phyloP scores from a whole-genome alignment of 768 basidiomycete species.

The Trametes meyenii region DNA sequence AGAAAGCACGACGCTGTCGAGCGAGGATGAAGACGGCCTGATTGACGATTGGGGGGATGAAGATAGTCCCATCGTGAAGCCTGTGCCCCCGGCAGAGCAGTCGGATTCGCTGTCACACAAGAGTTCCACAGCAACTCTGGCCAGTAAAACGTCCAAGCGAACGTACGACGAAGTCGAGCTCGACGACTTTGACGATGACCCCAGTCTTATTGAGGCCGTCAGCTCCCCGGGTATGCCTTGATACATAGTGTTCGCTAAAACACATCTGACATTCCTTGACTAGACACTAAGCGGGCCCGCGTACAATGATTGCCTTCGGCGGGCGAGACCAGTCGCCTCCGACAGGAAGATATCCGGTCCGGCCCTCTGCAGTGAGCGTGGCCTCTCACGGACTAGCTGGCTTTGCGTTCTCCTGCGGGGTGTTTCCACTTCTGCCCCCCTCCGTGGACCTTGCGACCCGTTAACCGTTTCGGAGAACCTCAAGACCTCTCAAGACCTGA shows the following conservation, averaged over 20 bases:
- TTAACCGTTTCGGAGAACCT: not conserved
- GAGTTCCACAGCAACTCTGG: slow-evolving; percentile 19
- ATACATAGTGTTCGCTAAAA: not conserved
- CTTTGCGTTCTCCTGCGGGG: slow-evolving; percentile 1
- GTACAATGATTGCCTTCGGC: slow-evolving; percentile 5
- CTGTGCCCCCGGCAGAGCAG: not conserved
- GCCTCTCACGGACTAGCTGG: not conserved
- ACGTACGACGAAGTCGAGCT: slow-evolving; percentile 23
- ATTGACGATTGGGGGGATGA: slow-evolving; percentile 18
- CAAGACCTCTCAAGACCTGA: not conserved
- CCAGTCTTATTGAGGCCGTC: not conserved
- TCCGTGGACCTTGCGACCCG: too few relatives aligned
- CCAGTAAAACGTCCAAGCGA: slow-evolving; percentile 24
- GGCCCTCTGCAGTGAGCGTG: slow-evolving; percentile 14
- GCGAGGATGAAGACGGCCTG: slow-evolving; percentile 11
- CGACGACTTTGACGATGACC: slow-evolving; percentile 21
- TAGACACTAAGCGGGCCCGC: slow-evolving; percentile 20
- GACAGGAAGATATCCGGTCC: slow-evolving; percentile 1
- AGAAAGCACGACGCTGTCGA: slow-evolving; percentile 3
- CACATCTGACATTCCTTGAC: not conserved
- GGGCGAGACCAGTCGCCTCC: not conserved
- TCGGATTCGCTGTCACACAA: slow-evolving; percentile 18
- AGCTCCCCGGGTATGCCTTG: slow-evolving; percentile 16
- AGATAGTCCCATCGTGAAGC: not conserved
- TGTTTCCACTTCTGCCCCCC: not conserved